phyloP scores from a whole-genome alignment of 2,329 filamentous ascomycete species.

The Fusarium piperis region DNA sequence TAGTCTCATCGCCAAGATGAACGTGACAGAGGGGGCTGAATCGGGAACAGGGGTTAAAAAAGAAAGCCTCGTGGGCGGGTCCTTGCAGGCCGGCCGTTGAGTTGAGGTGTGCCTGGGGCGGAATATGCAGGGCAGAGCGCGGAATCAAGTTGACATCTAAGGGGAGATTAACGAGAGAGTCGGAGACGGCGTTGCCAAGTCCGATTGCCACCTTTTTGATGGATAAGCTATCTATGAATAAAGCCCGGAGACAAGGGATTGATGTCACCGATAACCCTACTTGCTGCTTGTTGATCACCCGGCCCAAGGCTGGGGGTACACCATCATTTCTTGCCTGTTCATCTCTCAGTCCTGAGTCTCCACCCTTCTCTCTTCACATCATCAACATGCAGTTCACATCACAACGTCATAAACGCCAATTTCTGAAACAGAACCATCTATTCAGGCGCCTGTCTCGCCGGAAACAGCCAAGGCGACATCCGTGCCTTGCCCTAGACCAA shows the following conservation, averaged over 20 bases:
- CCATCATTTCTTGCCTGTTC: background rate
- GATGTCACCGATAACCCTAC: background rate
- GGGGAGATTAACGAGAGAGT: background rate
- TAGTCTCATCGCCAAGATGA: background rate
- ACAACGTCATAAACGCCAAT: background rate
- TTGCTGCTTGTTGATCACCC: background rate
- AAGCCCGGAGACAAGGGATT: background rate
- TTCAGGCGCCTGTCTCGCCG: background rate
- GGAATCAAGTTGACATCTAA: slow-evolving; percentile 6
- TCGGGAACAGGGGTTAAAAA: slow-evolving; percentile 15
- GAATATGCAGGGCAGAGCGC: slow-evolving; percentile 13
- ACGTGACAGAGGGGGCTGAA: slow-evolving; percentile 6
- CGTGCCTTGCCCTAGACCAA: background rate
- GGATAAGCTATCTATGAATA: background rate
- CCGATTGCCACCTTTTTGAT: background rate
- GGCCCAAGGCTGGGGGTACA: background rate
- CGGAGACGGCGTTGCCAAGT: background rate
- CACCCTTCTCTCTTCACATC: background rate
- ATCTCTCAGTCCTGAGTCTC: background rate
- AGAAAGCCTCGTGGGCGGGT: background rate
- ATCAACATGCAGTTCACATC: background rate
- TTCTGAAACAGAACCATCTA: background rate
- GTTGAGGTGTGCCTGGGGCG: slow-evolving; percentile 7
- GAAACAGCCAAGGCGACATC: background rate
- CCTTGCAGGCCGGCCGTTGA: slow-evolving; percentile 13